Base-by-base conservation (phyloP, 139 green algal species). In the Tetradesmus obliquus region DNA sequence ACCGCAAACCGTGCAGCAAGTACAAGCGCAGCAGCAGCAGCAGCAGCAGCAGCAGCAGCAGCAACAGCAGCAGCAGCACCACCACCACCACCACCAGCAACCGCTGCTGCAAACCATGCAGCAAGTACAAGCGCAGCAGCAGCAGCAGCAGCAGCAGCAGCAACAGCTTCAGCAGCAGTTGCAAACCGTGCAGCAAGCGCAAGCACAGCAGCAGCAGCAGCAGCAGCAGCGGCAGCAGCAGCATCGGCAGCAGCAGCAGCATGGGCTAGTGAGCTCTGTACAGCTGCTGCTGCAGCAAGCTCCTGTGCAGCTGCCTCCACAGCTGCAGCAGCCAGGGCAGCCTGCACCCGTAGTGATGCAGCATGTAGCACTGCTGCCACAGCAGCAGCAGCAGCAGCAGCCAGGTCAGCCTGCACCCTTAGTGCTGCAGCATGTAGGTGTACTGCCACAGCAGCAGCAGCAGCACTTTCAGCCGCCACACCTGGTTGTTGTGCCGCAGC, bases 41-140 rank as follows among this genome's bases (percentile, higher is more conserved):
- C 76, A 83, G 13, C 76, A 83, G 13, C 24, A 83, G 76, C 76
- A 83, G 13, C 76, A 83, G 4, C 24, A 83, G 76, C 76, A 83
- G 24, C 24, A 83, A 2, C 76, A 83, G 76, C 13, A 83, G 8
- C 24, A 83, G 76, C 13, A 1, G 80, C n/a, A 57, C 7, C 51
- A 58, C 2, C 13, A 66, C 10, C 3, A 62, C 3, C 3, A 32
- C 24, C 80, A 86, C 12, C 72, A 53, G 72, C 72, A 53, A 19
- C 72, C 5, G 72, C 72, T 51, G 72, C n/a, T 51, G 72, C 22
- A 53, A 53, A 1, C 2, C 3, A 6, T 81, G 72, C 12, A 5
- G 72, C 72, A 45, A 7, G 72, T 19, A 45, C 13, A 51, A 15
- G 10, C 12, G 72, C 72, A 53, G 72, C 72, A 45, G 22, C 20